Evolutionary conservation across 768 basidiomycete species (phyloP).

Genomic region (Antrodiella citrinella): DNA sequence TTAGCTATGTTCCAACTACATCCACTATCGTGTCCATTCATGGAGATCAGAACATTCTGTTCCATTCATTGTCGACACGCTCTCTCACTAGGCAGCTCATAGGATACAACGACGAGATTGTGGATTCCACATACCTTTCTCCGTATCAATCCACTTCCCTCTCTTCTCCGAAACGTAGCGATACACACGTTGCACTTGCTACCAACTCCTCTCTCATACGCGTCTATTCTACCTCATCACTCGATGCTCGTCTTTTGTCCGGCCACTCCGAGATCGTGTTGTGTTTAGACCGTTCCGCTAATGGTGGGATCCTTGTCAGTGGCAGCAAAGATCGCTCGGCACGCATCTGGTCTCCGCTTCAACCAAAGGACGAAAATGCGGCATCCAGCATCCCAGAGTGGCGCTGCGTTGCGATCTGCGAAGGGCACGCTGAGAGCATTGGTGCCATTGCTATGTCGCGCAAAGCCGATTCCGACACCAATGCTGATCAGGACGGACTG

Average conservation of each 20-base stretch:
- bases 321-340: slow-evolving; percentile 91
- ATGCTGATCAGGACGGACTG: slow-evolving; percentile 16
- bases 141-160: slow-evolving; percentile 19
- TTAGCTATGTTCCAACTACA: slow-evolving; percentile 61
- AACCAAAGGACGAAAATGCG: background rate
- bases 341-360: slow-evolving; percentile 62
- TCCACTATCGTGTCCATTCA: slow-evolving; percentile 76
- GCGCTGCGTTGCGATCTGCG: slow-evolving; percentile 77
- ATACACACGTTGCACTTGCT: slow-evolving; percentile 85
- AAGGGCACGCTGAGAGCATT: slow-evolving; percentile 91
- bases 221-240: slow-evolving; percentile 66
- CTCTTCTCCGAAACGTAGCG: slow-evolving; percentile 24
- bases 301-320: slow-evolving; percentile 71
- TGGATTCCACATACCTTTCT: slow-evolving; percentile 76
- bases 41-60: slow-evolving; percentile 95
- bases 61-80: slow-evolving; percentile 69
- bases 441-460: slow-evolving; percentile 85
- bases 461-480: slow-evolving; percentile 23
- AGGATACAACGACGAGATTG: slow-evolving; percentile 97
- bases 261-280: slow-evolving; percentile 93
- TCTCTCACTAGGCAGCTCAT: slow-evolving; percentile 73
- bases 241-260: slow-evolving; percentile 79
- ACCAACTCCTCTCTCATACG: slow-evolving; percentile 96
- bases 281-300: slow-evolving; percentile 61
- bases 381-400: slow-evolving; percentile 32